Evolutionary conservation across 257 asterid species (phyloP).

Genomic region (Rubia yunnanensis): DNA sequence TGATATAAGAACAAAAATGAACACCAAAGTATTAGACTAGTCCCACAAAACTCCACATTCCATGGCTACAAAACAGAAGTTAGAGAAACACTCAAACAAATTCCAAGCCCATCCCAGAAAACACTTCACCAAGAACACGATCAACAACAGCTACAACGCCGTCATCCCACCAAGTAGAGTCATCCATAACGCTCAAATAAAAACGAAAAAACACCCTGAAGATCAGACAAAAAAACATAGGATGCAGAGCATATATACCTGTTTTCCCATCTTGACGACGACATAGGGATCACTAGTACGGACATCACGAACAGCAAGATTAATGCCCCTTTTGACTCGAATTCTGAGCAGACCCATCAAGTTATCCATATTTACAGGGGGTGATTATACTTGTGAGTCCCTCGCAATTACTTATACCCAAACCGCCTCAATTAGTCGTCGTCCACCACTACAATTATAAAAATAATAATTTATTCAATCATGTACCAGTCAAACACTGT

Average conservation of each 20-base stretch:
- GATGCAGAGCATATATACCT: conserved; percentile 15
- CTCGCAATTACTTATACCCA: not conserved
- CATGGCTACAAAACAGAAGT: no score
- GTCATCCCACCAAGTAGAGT: no score
- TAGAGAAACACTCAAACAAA: not conserved
- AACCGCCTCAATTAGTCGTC: conserved; percentile 14
- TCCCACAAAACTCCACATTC: not conserved
- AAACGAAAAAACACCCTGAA: not conserved
- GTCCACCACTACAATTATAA: not conserved
- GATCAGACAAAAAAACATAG: not conserved
- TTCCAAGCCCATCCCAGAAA: no score
- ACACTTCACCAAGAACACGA: not conserved
- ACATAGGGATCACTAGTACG: conserved; percentile 58
- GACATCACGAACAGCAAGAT: conserved; percentile 89
- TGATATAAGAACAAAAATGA: not conserved
- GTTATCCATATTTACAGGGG: conserved; percentile 31
- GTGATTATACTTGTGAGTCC: conserved; percentile 18
- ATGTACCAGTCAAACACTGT: conserved; percentile 9
- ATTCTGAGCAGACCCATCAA: conserved; percentile 69
- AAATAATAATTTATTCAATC: no score
- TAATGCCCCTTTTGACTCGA: conserved; percentile 55
- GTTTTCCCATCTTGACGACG: conserved; percentile 37
- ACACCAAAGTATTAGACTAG: not conserved
- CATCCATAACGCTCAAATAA: not conserved
- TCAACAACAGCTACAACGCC: not conserved